A percentile compares a stretch with the other conserved stretches of the same genome.
Evolutionary conservation across 345 rosid species (phyloP).

Genomic region (Erodium maritimum): DNA sequence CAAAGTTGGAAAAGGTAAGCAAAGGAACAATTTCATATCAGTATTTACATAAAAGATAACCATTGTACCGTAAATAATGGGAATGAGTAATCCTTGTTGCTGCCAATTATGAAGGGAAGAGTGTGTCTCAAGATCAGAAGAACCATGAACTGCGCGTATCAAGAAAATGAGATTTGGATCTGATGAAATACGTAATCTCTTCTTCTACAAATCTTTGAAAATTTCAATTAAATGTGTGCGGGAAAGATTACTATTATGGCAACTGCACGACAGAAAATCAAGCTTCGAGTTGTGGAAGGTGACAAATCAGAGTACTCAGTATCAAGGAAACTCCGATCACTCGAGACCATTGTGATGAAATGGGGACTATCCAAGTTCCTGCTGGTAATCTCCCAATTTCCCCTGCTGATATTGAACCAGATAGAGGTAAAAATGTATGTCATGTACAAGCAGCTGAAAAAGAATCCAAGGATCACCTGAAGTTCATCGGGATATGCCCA

Average conservation of each 20-base stretch:
- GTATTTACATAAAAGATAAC: too few species aligned
- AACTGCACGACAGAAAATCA: constrained; percentile 44
- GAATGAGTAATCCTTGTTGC: constrained; percentile 32
- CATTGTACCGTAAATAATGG: constrained; percentile 42
- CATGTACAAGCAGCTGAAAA: too few species aligned
- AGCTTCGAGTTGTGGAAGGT: constrained; percentile 40
- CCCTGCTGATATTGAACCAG: too few species aligned
- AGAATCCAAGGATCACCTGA: constrained; percentile 31
- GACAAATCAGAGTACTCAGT: constrained; percentile 36
- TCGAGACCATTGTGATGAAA: constrained; percentile 59
- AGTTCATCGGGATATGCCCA: constrained; percentile 61
- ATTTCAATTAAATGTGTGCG: too few species aligned
- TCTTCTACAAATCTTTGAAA: too few species aligned
- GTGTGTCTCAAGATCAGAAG: constrained; percentile 66
- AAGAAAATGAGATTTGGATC: background rate
- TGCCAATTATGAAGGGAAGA: constrained; percentile 49
- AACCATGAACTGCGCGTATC: constrained; percentile 56
- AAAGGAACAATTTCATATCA: too few species aligned
- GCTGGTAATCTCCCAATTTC: constrained; percentile 69
- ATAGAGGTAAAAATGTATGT: background rate
- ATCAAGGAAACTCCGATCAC: constrained; percentile 34
- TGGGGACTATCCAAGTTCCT: constrained; percentile 35
- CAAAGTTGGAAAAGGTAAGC: background rate
- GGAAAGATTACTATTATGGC: constrained; percentile 63
- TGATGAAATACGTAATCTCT: background rate